Base-by-base conservation (phyloP, 495 filamentous ascomycete genomes). In the Penicillium dipodomyicola region DNA sequence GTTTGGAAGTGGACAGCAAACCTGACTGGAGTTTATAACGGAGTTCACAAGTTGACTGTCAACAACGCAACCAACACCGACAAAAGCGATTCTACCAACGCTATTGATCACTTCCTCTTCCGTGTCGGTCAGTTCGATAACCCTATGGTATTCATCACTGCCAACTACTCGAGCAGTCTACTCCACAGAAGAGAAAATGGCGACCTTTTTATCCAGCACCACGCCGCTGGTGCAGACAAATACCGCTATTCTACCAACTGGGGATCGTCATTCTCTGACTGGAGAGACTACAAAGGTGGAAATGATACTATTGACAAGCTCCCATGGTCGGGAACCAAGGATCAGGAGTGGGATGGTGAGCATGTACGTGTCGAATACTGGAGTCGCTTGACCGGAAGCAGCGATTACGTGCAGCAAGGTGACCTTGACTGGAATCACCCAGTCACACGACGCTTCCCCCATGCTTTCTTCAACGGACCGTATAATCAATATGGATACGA, bases 401-500 rank as follows among this genome's bases (percentile, higher is more conserved):
- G 83, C 58, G 75, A 79, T 56, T 84, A 87, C 55, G 67, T 83
- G 6, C 86, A 88, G 64, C 79, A 87, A 60, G 82, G 82, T 25
- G 87, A 89, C 62, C 60, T 76, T 27, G 68, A 64, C 40, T 78
- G 72, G 57, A 56, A 72, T 22, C 57, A 54, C 5, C 17, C 55
- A 8, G 30, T 52, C 2, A 71, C 69, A 0, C 75, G 87, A 12
- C 77, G 79, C 7, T 85, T 82, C 60, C 87, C 87, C 1, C 84
- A 89, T 67, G 67, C 86, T 46, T 88, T 77, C 71, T 73, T 83
- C 56, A 80, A 88, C 32, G 87, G 87, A 0, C 76, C 81, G 1
- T 89, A 80, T 69, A 89, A 89, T 61, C 76, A 84, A 52, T 89
- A 81, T 65, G 85, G 87, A 35, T 89, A 81, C 66, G 87, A 89